These are phyloP conservation scores for Fusarium nurragi DNA, from an alignment of 2,329 filamentous ascomycete species.

Conservation along the genomic window DNA sequence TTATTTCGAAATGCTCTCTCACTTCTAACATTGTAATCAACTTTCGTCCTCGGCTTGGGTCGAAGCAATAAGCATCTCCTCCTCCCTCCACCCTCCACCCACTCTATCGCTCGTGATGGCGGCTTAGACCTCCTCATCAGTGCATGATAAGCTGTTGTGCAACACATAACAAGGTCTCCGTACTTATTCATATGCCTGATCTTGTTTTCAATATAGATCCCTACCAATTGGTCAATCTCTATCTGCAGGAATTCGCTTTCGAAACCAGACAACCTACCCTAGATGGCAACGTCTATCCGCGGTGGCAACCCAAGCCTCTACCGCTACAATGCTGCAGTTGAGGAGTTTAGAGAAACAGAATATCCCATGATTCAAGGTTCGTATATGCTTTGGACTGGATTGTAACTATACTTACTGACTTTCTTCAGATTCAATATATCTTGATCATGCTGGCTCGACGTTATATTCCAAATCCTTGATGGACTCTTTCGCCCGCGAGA, in stretches of 20 bases:
- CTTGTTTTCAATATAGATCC: background rate
- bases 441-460: slow-evolving; percentile 97
- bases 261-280: background rate
- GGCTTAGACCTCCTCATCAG: slow-evolving; percentile 15
- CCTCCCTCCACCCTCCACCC: slow-evolving; percentile 21
- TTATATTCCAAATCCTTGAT: slow-evolving; percentile 82
- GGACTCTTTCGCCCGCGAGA: slow-evolving; percentile 79
- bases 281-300: slow-evolving; percentile 10
- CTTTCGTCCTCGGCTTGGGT: slow-evolving; percentile 30
- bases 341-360: slow-evolving; percentile 66
- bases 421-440: slow-evolving; percentile 74
- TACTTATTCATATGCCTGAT: background rate
- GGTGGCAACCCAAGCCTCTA: slow-evolving; percentile 6
- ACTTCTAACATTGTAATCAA: background rate
- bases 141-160: slow-evolving; percentile 26
- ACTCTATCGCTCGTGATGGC: slow-evolving; percentile 22
- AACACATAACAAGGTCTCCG: slow-evolving; percentile 10
- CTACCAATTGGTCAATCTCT: background rate
- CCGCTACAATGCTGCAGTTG: slow-evolving; percentile 68
- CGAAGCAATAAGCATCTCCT: slow-evolving; percentile 3
- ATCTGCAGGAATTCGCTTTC: background rate
- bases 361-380: slow-evolving; percentile 77
- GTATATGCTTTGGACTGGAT: background rate
- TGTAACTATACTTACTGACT: slow-evolving; percentile 8
- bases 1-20: background rate